Base-by-base conservation (phyloP, 805 yeast genomes). In the Kazachstania africana region DNA sequence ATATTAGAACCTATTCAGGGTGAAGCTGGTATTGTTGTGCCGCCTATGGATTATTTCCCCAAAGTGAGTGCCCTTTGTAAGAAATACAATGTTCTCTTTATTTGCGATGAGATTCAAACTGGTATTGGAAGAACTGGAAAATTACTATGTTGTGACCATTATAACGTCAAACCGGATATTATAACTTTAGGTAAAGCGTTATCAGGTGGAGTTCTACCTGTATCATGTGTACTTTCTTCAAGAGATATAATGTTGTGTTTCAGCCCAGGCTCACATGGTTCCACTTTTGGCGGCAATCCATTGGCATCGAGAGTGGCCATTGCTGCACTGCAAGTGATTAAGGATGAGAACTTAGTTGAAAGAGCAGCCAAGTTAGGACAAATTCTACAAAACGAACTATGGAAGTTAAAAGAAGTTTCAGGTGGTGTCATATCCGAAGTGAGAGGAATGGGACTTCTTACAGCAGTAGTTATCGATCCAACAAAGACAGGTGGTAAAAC, bases 91-190 rank as follows among this genome's bases (percentile, higher is more conserved):
- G 87, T 83, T 21, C 65, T 88, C 54, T 71, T 88, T 48, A 87
- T 88, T 60, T 84, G 94, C 53, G 97, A 88, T 57, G 97, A 88
- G 66, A 84, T 88, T 55, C 97, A 88, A 65, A 87, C 97, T 16
- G 97, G 97, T 60, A 74, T 88, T 55, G 97, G 94, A 29, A 78
- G 97, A 69, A 88, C 97, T 18, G 97, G 97, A 52, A 82, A 81
- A 64, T 68, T 88, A 70, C 69, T 88, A 39, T 84, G 95, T 57
- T 78, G 75, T 60, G 94, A 88, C 63, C 96, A 88, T 60, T 77
- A 78, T 13, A 58, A 59, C 36, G 79, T 82, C 43, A 79, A 79
- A 57, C 97, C 97, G 27, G 97, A 88, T 62, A 67, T 88, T 44
- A 75, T 88, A 16, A 63, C 85, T 25, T 70, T 88, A 46, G 97